Base-by-base conservation (phyloP, 805 yeast genomes). In the Metschnikowia drakensbergensis region DNA sequence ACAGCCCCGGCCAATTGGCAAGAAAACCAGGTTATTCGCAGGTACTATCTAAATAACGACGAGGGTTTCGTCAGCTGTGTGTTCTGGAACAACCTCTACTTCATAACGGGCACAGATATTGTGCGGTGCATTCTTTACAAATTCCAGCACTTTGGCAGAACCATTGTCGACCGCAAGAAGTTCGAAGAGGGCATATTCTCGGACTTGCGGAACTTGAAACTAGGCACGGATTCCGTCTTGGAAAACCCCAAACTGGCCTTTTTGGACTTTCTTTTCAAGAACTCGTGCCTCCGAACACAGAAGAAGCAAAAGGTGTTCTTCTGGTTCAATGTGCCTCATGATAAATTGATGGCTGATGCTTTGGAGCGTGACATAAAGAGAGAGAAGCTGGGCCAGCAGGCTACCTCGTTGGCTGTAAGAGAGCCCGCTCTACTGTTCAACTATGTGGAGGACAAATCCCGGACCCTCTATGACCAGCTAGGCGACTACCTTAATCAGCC, bases 1-100 rank as follows among this genome's bases (percentile, higher is more conserved):
- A 88, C 96, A 0, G 98, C 98, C 0, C 98, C 99, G 0, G 92
- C 94, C 4, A 86, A 85, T 60, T 92, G 97, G 96, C 89, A 83
- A 61, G 86, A 83, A 51, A 83, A 85, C 57, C 97, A 92, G 64
- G 84, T 88, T 40, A 87, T 94, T 42, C 76, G 96, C 61, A 74
- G 96, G 46, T 92, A 88, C 65, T 86, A 84, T 62, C 69, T 92
- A 43, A 90, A 89, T 58, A 86, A 85, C 54, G 95, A 88, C 50
- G 97, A 91, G 64, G 94, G 92, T 3, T 89, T 92, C 56, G 89
- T 89, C n/a, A 80, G 88, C 30, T 92, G 99, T 67, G 89, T 94
- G 1, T 84, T 78, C 57, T 92, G 98, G 97, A 87, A 89, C 60
- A 86, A 86, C 60, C 71, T 91, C 10, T 92, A 86, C 64, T 91